Conservation (phyloP, 768 basidiomycete genomes). For the Mycena kentingensis region DNA sequence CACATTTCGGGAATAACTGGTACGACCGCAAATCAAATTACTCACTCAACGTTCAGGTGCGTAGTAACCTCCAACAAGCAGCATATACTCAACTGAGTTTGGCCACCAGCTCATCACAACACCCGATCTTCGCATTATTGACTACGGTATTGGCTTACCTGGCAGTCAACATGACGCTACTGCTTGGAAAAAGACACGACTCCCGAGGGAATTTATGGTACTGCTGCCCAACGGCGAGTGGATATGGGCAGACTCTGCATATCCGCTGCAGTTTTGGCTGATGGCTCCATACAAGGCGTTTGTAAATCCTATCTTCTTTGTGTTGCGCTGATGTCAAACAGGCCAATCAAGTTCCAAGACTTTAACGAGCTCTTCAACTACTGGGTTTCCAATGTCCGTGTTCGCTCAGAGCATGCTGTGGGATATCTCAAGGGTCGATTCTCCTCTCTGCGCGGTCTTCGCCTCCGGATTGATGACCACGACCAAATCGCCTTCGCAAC, state of each 20-base stretch:
- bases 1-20: constrained; percentile 29
- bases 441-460: constrained; percentile 12
- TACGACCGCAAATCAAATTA: constrained; percentile 34
- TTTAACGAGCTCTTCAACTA: constrained; percentile 5
- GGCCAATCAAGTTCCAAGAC: neutral
- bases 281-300: constrained; percentile 23
- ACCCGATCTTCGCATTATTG: constrained; percentile 19
- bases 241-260: constrained; percentile 24
- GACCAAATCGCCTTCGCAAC: neutral
- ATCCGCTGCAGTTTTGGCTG: constrained; percentile 12
- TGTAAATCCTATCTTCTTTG: neutral
- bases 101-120: constrained; percentile 5
- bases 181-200: constrained; percentile 24
- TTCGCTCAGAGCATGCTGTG: constrained; percentile 19
- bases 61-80: neutral
- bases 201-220: constrained; percentile 10
- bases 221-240: constrained; percentile 15
- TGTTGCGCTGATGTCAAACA: neutral
- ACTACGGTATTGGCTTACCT: constrained; percentile 26
- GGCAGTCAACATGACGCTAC: constrained; percentile 29
- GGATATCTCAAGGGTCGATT: constrained; percentile 22
- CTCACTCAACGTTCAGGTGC: constrained; percentile 28
- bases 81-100: neutral
- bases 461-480: constrained; percentile 7
- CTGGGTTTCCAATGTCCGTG: constrained; percentile 10